Percentiles rank a stretch among this genome's conserved stretches.
phyloP scores from a whole-genome alignment of 768 basidiomycete genomes.

The Lactarius tabidus region DNA sequence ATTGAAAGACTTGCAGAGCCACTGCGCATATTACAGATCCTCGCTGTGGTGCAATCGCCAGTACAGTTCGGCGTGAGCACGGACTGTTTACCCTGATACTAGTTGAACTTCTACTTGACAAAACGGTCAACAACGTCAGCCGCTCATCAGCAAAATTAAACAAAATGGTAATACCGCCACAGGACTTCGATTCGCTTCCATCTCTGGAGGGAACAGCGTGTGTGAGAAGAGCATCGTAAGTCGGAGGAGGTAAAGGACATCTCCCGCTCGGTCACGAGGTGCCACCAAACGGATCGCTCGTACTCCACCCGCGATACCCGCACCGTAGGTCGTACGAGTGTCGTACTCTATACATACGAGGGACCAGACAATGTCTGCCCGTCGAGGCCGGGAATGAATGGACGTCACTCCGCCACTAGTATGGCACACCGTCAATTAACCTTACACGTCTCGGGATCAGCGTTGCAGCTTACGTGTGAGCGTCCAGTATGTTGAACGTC shows the following conservation, averaged over 20 bases:
- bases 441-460: neutral
- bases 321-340: constrained; percentile 64
- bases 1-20: constrained; percentile 61
- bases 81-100: constrained; percentile 68
- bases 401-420: constrained; percentile 64
- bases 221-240: neutral
- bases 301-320: constrained; percentile 54
- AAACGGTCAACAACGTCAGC: neutral
- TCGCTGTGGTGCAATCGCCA: constrained; percentile 58
- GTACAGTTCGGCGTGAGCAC: constrained; percentile 51
- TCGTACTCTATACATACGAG: constrained; percentile 61
- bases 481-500: constrained; percentile 77
- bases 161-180: constrained; percentile 42
- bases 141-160: neutral
- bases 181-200: constrained; percentile 52
- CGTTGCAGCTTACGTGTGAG: constrained; percentile 57
- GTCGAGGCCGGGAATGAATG: constrained; percentile 54
- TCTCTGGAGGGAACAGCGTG: constrained; percentile 42
- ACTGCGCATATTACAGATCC: constrained; percentile 74
- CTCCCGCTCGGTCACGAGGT: constrained; percentile 68
- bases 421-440: neutral
- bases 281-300: constrained; percentile 77
- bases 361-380: constrained; percentile 54
- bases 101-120: constrained; percentile 54
- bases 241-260: constrained; percentile 7